A percentile compares a stretch with the other conserved stretches of the same genome.
Conservation (phyloP, 805 yeast species). For the Ogataea dorogensis region DNA sequence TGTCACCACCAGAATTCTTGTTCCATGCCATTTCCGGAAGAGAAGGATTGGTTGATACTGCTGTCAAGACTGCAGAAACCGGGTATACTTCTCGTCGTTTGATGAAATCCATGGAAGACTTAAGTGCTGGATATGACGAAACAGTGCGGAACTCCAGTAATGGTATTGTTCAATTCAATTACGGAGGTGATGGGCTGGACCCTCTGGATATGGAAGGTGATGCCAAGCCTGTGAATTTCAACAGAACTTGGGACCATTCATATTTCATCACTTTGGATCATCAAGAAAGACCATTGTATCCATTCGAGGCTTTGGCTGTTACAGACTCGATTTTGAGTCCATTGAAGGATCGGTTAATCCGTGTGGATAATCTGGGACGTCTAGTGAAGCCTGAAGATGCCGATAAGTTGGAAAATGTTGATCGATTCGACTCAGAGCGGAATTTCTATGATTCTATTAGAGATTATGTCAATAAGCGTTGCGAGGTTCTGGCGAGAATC, state of each 20-base stretch:
- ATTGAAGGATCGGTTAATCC: slow-evolving; percentile 53
- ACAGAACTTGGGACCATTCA: slow-evolving; percentile 93
- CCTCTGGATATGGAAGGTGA: slow-evolving; percentile 99
- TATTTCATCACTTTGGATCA: slow-evolving; percentile 64
- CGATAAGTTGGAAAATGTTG: slow-evolving; percentile 63
- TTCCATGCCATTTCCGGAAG: slow-evolving; percentile 99
- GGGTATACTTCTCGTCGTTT: slow-evolving; percentile 98
- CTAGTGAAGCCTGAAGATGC: slow-evolving; percentile 43
- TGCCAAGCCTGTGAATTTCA: slow-evolving; percentile 91
- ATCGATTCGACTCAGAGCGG: slow-evolving; percentile 85
- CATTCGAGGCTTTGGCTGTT: slow-evolving; percentile 61
- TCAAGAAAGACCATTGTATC: slow-evolving; percentile 56
- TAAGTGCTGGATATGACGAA: slow-evolving; percentile 88
- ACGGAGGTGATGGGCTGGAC: slow-evolving; percentile 98
- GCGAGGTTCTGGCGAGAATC: slow-evolving; percentile 50
- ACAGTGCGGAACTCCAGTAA: slow-evolving; percentile 94
- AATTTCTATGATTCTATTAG: slow-evolving; percentile 76
- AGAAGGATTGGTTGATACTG: slow-evolving; percentile 99
- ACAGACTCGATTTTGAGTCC: slow-evolving; percentile 60
- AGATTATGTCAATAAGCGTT: slow-evolving; percentile 58
- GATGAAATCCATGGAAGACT: slow-evolving; percentile 96
- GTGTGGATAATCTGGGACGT: slow-evolving; percentile 74
- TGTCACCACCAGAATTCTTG: slow-evolving; percentile 93
- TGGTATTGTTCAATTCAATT: slow-evolving; percentile 95
- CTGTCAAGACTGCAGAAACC: slow-evolving; percentile 98